Percentiles rank a stretch among this genome's conserved stretches.
Evolutionary conservation across 1,139 yeast species (phyloP).

Genomic region (Hansenula sp.): DNA sequence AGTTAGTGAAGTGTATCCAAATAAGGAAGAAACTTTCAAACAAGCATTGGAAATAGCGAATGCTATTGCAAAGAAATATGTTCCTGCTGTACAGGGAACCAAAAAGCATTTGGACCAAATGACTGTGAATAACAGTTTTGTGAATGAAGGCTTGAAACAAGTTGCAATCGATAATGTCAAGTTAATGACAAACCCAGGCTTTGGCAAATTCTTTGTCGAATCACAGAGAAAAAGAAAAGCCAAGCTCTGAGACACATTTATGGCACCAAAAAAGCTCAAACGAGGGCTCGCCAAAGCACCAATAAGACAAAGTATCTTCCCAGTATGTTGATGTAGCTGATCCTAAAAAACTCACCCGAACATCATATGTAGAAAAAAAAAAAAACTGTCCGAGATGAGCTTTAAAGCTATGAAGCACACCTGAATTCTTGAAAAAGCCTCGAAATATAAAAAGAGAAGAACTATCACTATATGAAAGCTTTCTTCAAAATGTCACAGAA

Average conservation of each 20-base stretch:
- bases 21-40: constrained; percentile 45
- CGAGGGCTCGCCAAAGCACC: too few species aligned
- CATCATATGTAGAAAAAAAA: too few species aligned
- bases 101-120: constrained; percentile 55
- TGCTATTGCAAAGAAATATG: constrained; percentile 42
- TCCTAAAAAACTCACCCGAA: too few species aligned
- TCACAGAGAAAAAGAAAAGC: constrained; percentile 1
- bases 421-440: too few species aligned
- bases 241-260: not conserved
- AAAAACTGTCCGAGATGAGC: too few species aligned
- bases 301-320: too few species aligned
- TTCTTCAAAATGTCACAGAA: not conserved
- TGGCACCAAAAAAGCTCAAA: too few species aligned
- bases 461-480: not conserved
- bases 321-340: too few species aligned
- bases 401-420: too few species aligned
- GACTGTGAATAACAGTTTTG: constrained; percentile 37
- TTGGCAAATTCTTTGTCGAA: constrained; percentile 4
- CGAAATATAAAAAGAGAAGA: too few species aligned
- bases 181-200: constrained; percentile 10
- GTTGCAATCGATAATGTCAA: constrained; percentile 51
- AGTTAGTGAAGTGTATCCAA: constrained; percentile 43
- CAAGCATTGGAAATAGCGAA: constrained; percentile 48
- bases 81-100: constrained; percentile 66
- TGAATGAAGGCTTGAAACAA: constrained; percentile 44